phyloP scores from a whole-genome alignment of 2,329 filamentous ascomycete species.

The Aspergillus phoenicis region DNA sequence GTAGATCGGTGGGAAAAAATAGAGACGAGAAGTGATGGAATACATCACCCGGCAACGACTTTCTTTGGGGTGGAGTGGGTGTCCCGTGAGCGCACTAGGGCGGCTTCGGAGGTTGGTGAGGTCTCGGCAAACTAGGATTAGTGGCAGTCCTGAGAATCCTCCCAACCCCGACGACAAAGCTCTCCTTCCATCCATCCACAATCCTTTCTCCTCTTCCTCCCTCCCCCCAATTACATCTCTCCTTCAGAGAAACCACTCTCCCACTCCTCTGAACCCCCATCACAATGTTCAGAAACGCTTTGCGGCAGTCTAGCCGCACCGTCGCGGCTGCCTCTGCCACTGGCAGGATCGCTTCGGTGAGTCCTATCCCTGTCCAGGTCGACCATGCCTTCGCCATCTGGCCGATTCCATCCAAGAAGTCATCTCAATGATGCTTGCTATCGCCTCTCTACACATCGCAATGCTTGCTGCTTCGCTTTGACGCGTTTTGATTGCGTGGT shows the following conservation, averaged over 20 bases:
- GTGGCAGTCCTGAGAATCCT: constrained; percentile 44
- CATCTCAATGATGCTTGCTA: constrained; percentile 35
- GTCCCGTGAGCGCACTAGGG: constrained; percentile 39
- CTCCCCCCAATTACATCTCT: constrained; percentile 46
- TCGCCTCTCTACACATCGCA: constrained; percentile 26
- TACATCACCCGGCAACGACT: constrained; percentile 4
- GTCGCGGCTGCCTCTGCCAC: constrained; percentile 91
- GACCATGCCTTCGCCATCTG: constrained; percentile 33
- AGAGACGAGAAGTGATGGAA: neutral
- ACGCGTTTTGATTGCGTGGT: constrained; percentile 42
- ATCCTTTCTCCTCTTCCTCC: constrained; percentile 44
- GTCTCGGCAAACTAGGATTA: constrained; percentile 44
- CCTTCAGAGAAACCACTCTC: constrained; percentile 46
- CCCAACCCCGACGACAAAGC: constrained; percentile 45
- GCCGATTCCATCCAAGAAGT: constrained; percentile 36
- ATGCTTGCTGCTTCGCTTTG: constrained; percentile 25
- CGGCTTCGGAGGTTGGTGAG: constrained; percentile 42
- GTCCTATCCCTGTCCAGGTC: constrained; percentile 59
- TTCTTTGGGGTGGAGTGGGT: constrained; percentile 17
- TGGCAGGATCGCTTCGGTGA: constrained; percentile 91
- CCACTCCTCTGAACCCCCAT: constrained; percentile 46
- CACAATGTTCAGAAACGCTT: constrained; percentile 96
- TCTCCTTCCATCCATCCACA: constrained; percentile 48
- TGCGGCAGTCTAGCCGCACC: constrained; percentile 94
- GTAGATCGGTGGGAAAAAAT: neutral